phyloP scores from a whole-genome alignment of 1,284 basidiomycete species.

The Erythrobasidium hasegawianum region DNA sequence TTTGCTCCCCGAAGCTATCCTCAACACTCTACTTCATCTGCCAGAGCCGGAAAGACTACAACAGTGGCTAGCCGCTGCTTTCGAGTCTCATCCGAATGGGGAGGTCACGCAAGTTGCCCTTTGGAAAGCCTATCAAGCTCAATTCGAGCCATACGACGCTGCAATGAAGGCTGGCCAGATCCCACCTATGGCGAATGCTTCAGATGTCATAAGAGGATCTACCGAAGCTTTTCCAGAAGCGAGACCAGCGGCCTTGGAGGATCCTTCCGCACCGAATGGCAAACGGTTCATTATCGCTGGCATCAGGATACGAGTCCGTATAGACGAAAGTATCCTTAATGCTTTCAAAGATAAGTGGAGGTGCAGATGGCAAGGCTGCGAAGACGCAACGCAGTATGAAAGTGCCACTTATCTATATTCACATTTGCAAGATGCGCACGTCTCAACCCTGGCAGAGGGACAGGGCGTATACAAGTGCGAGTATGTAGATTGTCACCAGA shows the following conservation, averaged over 20 bases:
- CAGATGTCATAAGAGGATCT: slow-evolving; percentile 82
- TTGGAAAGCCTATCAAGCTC: slow-evolving; percentile 78
- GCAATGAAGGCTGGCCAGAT: slow-evolving; percentile 55
- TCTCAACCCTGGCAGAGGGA: slow-evolving; percentile 12
- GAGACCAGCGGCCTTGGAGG: slow-evolving; percentile 73
- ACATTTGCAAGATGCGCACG: slow-evolving; percentile 24
- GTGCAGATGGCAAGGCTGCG: slow-evolving; percentile 26
- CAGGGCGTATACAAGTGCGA: slow-evolving; percentile 29
- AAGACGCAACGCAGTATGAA: not conserved
- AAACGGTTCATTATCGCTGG: slow-evolving; percentile 71
- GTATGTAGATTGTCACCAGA: slow-evolving; percentile 30
- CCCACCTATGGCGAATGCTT: slow-evolving; percentile 64
- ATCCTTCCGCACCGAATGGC: slow-evolving; percentile 54
- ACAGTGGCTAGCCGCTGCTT: slow-evolving; percentile 78
- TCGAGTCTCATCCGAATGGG: slow-evolving; percentile 62
- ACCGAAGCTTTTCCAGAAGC: slow-evolving; percentile 71
- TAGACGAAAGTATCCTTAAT: slow-evolving; percentile 2
- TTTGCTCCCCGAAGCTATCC: slow-evolving; percentile 63
- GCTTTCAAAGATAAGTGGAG: slow-evolving; percentile 4
- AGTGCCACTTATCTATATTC: not conserved
- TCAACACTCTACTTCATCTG: slow-evolving; percentile 58
- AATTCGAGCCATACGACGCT: slow-evolving; percentile 44
- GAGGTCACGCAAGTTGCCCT: slow-evolving; percentile 85
- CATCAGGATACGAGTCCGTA: slow-evolving; percentile 55
- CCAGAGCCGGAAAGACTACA: slow-evolving; percentile 72